These are phyloP conservation scores for Clonostachys chloroleuca DNA, from an alignment of 2,329 filamentous ascomycete genomes.

Conservation along the genomic window DNA sequence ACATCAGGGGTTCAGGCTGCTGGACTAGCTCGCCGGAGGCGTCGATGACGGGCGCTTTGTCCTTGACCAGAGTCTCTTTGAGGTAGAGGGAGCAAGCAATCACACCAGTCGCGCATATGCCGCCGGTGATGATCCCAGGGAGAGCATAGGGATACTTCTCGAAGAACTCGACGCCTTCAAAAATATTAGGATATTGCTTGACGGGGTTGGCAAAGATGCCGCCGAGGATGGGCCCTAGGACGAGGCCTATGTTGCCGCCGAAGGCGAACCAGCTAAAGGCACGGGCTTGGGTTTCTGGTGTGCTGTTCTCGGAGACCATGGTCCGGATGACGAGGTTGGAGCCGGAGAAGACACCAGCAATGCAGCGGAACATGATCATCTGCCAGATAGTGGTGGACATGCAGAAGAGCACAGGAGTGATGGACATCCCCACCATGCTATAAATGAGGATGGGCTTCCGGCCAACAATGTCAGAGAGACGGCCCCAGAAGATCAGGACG, in stretches of 20 bases:
- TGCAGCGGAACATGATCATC: slow-evolving; percentile 69
- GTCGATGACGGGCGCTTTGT: slow-evolving; percentile 2
- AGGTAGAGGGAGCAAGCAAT: slow-evolving; percentile 49
- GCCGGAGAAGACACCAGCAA: slow-evolving; percentile 71
- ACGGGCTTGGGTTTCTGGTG: slow-evolving; percentile 63
- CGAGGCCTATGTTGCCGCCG: slow-evolving; percentile 68
- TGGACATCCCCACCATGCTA: slow-evolving; percentile 59
- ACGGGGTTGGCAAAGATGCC: slow-evolving; percentile 66
- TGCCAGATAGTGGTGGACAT: slow-evolving; percentile 62
- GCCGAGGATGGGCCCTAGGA: slow-evolving; percentile 66
- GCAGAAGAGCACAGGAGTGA: slow-evolving; percentile 63
- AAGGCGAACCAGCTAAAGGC: slow-evolving; percentile 78
- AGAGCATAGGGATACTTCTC: slow-evolving; percentile 46
- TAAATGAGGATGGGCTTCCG: slow-evolving; percentile 68
- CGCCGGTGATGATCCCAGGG: slow-evolving; percentile 47
- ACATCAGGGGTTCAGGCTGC: slow-evolving; percentile 4
- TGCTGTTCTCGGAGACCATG: slow-evolving; percentile 73
- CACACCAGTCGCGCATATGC: slow-evolving; percentile 52
- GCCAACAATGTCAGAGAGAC: slow-evolving; percentile 56
- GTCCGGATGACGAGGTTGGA: slow-evolving; percentile 71
- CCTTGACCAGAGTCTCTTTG: slow-evolving; percentile 52
- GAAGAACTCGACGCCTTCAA: slow-evolving; percentile 41
- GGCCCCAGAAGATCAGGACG: slow-evolving; percentile 75
- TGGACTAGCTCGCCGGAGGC: background rate
- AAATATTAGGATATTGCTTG: slow-evolving; percentile 52